Conservation (phyloP, 2,329 filamentous ascomycete species). For the Domatiomyces catenatus region DNA sequence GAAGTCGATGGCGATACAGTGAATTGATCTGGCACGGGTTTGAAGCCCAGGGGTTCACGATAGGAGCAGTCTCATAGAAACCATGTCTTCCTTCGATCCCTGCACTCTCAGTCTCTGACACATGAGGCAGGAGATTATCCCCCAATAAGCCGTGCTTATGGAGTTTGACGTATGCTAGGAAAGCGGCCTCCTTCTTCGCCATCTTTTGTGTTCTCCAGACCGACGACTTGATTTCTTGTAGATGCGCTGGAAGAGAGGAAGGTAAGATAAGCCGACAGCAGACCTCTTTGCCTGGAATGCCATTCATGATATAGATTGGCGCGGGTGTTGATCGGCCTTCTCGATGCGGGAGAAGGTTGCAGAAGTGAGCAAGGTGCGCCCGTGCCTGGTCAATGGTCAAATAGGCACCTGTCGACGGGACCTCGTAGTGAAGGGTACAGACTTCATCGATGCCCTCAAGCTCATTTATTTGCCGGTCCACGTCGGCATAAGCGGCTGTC, state of each 20-base stretch:
- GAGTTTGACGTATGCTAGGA: slow-evolving; percentile 59
- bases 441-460: slow-evolving; percentile 35
- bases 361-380: slow-evolving; percentile 71
- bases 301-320: slow-evolving; percentile 50
- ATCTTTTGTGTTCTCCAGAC: slow-evolving; percentile 57
- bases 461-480: slow-evolving; percentile 16
- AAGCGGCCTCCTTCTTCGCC: slow-evolving; percentile 67
- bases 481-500: slow-evolving; percentile 50
- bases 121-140: slow-evolving; percentile 56
- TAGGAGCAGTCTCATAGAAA: slow-evolving; percentile 13
- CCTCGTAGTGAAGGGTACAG: slow-evolving; percentile 24
- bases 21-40: neutral
- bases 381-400: slow-evolving; percentile 60
- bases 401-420: slow-evolving; percentile 39
- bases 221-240: slow-evolving; percentile 41
- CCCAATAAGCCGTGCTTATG: slow-evolving; percentile 59
- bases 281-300: slow-evolving; percentile 16
- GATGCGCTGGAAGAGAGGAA: slow-evolving; percentile 45
- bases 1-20: neutral
- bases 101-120: slow-evolving; percentile 17
- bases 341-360: slow-evolving; percentile 41
- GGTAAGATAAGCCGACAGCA: slow-evolving; percentile 55
- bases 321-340: slow-evolving; percentile 31
- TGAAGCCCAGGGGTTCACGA: neutral
- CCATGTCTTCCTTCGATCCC: slow-evolving; percentile 6